A percentile compares a stretch with the other conserved stretches of the same genome.
These are phyloP conservation scores for Pyrenula massariospora DNA, from an alignment of 495 filamentous ascomycete genomes.

Conservation along the genomic window DNA sequence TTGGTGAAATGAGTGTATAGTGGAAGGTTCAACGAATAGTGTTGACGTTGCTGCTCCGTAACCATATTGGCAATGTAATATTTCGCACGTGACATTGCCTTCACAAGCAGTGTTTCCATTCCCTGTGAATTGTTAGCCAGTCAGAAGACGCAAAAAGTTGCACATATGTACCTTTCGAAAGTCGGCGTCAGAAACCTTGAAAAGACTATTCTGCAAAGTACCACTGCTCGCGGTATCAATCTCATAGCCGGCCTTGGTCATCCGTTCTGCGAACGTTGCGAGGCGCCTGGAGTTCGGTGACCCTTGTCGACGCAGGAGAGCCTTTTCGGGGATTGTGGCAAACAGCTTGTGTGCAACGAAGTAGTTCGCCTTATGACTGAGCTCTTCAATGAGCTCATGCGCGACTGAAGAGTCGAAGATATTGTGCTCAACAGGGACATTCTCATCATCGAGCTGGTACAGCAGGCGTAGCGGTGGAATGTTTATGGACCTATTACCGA, in stretches of 20 bases:
- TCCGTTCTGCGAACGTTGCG: conserved; percentile 81
- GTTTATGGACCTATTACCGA: conserved; percentile 62
- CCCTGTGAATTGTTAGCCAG: conserved; percentile 35
- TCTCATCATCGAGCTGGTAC: conserved; percentile 95
- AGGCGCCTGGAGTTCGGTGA: conserved; percentile 79
- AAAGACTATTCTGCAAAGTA: conserved; percentile 81
- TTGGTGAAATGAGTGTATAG: conserved; percentile 97
- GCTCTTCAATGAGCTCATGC: conserved; percentile 89
- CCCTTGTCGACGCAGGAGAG: conserved; percentile 76
- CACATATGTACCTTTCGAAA: conserved; percentile 55
- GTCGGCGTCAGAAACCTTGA: conserved; percentile 76
- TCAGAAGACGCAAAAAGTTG: no score
- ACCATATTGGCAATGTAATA: conserved; percentile 76
- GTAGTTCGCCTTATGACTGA: conserved; percentile 80
- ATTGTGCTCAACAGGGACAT: conserved; percentile 90
- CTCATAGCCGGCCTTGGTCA: conserved; percentile 80
- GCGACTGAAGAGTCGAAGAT: conserved; percentile 85
- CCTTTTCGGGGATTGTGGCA: conserved; percentile 76
- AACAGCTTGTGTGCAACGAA: conserved; percentile 79
- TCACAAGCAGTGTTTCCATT: conserved; percentile 90
- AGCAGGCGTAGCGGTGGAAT: conserved; percentile 80
- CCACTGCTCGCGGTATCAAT: conserved; percentile 86
- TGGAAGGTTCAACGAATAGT: conserved; percentile 87
- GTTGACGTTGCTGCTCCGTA: conserved; percentile 59
- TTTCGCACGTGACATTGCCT: conserved; percentile 91